Base-by-base conservation (phyloP, 371 early-diverging fungal species). In the Phascolomyces articulosus region DNA sequence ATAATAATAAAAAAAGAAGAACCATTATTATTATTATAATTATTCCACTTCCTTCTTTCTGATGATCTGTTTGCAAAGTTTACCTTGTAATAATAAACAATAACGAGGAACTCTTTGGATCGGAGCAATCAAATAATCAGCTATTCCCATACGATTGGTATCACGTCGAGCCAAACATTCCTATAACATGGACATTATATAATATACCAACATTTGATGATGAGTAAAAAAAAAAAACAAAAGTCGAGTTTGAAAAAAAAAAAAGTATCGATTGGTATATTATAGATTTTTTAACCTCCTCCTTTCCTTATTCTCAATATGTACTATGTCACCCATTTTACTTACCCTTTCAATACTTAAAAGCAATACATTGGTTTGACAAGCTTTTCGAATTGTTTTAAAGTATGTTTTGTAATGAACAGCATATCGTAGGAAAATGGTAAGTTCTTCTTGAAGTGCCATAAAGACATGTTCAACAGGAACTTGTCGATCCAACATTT, bases 111-210 rank as follows among this genome's bases (percentile, higher is more conserved):
- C 72, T 40, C 85, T 70, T 65, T 85, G 85, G 34, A 85, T 82
- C 40, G 85, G 85, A 51, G 81, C 73, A 65, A 85, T 85, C 75
- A 80, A 70, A 55, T 85, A 85, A 67, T 82, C 85, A 16, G 75
- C 40, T 10, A 82, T 58, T 7, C 70, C 57, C 67, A 85, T 72
- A 28, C 70, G 64, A 41, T 75, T 65, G 13, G 75, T 74, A 28
- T 81, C 81, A 57, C 67, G 66, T 55, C 64, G 70, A 2, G 72
- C 44, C 20, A 76, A 59, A n/a, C 62, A 74, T 71, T 75, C 71
- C 81, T 81, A 63, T 23, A 34, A n/a, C 10, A 23, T 18, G 2
- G 4, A 34, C 16, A 13, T 2, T 28, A 18, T 55, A 10, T 6
- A 2, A 28, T 34, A 0, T 15, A 27, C n/a, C 15, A 31, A 6